Evolutionary conservation across 2,329 filamentous ascomycete genomes (phyloP).

Genomic region (Fusarium lateritium): DNA sequence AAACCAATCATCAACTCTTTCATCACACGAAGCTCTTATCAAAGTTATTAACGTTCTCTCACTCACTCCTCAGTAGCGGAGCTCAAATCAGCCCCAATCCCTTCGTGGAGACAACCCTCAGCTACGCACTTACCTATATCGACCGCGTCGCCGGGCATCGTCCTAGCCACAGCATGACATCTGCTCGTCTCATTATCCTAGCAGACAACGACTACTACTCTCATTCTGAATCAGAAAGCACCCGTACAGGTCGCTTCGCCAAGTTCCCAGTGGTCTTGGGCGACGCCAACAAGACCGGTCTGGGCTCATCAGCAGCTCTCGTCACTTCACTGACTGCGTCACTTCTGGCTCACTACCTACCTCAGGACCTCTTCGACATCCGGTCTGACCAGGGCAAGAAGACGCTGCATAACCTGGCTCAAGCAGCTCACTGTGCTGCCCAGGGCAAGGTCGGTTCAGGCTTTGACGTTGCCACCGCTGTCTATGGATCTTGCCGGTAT

Average conservation of each 20-base stretch:
- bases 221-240: conserved; percentile 56
- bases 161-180: conserved; percentile 68
- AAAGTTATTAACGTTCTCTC: conserved; percentile 5
- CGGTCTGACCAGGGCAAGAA: conserved; percentile 66
- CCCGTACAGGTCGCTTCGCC: conserved; percentile 72
- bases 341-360: conserved; percentile 82
- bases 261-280: conserved; percentile 82
- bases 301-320: conserved; percentile 94
- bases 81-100: conserved; percentile 72
- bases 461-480: conserved; percentile 94
- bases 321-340: conserved; percentile 89
- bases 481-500: conserved; percentile 93
- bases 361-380: conserved; percentile 69
- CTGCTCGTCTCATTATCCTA: conserved; percentile 85
- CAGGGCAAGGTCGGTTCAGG: conserved; percentile 97
- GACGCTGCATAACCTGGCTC: conserved; percentile 90
- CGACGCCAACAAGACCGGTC: conserved; percentile 92
- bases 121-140: conserved; percentile 90
- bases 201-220: conserved; percentile 99
- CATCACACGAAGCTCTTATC: not conserved
- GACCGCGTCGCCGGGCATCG: conserved; percentile 58
- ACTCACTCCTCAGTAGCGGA: conserved; percentile 58
- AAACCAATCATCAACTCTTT: conserved; percentile 4
- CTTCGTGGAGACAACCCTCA: conserved; percentile 93
- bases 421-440: conserved; percentile 93